Evolutionary conservation across 768 basidiomycete species (phyloP).

Genomic region (Russula earlei): DNA sequence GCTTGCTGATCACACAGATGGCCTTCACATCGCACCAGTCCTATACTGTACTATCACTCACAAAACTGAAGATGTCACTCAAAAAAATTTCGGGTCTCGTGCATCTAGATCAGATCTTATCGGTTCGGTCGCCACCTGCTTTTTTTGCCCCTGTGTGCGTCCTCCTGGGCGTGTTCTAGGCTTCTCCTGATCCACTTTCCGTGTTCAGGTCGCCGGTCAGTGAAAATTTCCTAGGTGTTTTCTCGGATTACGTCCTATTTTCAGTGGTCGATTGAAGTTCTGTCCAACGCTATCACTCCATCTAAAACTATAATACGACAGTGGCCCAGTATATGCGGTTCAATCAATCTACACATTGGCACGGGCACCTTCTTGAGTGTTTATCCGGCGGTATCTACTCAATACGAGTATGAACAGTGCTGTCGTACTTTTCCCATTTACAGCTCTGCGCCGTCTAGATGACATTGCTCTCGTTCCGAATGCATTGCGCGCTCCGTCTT

Average conservation of each 20-base stretch:
- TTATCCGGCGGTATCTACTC: background rate
- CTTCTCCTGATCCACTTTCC: background rate
- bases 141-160: background rate
- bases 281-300: background rate
- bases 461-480: background rate
- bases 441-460: background rate
- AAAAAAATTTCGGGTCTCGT: background rate
- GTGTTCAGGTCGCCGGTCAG: background rate
- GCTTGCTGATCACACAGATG: background rate
- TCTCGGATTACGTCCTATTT: background rate
- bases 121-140: background rate
- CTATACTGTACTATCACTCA: no score
- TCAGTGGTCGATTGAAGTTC: background rate
- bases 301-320: background rate
- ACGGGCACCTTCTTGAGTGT: background rate
- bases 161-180: background rate
- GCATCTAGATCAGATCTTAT: conserved; percentile 3
- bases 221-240: background rate
- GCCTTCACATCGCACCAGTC: background rate
- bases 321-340: no score
- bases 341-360: background rate
- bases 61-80: background rate
- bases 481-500: conserved; percentile 5
- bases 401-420: no score
- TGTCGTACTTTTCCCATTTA: background rate